These are phyloP conservation scores for Ceratocystis papillata DNA, from an alignment of 2,329 filamentous ascomycete genomes.

Conservation along the genomic window DNA sequence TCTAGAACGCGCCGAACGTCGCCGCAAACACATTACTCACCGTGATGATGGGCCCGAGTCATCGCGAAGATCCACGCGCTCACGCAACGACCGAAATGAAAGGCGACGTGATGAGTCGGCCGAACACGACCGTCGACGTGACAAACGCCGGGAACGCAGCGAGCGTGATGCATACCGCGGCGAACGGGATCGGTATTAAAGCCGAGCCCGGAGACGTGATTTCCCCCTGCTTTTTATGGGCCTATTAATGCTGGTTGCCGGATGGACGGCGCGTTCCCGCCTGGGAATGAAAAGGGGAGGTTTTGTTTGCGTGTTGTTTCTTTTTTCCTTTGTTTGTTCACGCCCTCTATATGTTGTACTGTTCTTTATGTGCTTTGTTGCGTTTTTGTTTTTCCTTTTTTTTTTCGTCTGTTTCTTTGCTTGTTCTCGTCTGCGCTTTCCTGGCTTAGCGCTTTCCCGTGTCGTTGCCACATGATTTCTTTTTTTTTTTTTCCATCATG, in stretches of 20 bases:
- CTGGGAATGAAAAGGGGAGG: background rate
- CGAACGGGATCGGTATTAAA: conserved; percentile 8
- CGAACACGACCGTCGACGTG: conserved; percentile 22
- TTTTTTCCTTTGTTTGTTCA: background rate
- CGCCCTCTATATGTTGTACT: background rate
- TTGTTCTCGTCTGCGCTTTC: background rate
- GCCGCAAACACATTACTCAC: background rate
- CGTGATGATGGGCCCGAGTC: background rate
- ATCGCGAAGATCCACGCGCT: conserved; percentile 24
- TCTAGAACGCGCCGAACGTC: background rate
- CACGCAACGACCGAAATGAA: conserved; percentile 23
- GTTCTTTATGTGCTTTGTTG: background rate
- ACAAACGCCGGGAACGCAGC: conserved; percentile 23
- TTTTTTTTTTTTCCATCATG: background rate
- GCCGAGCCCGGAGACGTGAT: background rate
- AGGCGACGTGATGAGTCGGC: conserved; percentile 17
- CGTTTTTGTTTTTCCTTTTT: background rate
- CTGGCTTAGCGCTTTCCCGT: background rate
- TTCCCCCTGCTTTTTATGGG: background rate
- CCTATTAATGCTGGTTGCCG: background rate
- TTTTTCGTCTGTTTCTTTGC: background rate
- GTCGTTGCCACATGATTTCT: background rate
- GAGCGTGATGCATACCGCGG: conserved; percentile 16
- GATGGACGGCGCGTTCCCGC: background rate
- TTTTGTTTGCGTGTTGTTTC: background rate